Evolutionary conservation across 106 monocot species (phyloP), one percentile per base, ranked within the genome.

Genomic region (Dendrobium chrysotoxum): DNA sequence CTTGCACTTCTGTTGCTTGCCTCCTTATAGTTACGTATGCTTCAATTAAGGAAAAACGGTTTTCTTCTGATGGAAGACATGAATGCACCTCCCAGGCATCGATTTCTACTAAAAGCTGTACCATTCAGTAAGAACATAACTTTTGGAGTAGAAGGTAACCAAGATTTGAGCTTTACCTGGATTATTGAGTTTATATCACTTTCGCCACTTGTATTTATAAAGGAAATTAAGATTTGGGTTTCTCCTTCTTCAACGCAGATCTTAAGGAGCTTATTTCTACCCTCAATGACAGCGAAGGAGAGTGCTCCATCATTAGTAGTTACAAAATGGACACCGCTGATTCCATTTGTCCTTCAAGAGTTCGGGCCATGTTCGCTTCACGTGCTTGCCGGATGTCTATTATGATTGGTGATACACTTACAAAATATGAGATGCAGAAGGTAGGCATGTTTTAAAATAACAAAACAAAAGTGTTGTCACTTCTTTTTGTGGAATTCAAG

Each of bases 261-360:
- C 76, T 99, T 16, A 99, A 95, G 86, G 99, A 95, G 12, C 91
- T 99, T 44, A 95, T 99, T 78, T 86, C 93, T 79, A 82, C 88
- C 40, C 93, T 99, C 74, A 78, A 83, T 80, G 99, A 99, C 82
- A 83, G 82, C 81, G 84, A 93, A 90, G 99, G 83, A 55, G 99
- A 99, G 7, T 93, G 90, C 71, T 84, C 91, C 28, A 86, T 93
- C 55, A 79, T 95, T 26, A 84, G 88, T 77, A 91, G 90, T 81
- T 99, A 91, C 86, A 95, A 85, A 87, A 83, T 87, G 80, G 92
- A 95, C 80, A 86, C 88, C 35, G 75, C 72, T 77, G 99, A 99
- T 88, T 95, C 99, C 78, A 42, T 99, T n/a, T 99, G 99, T 72
- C 99, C 99, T 79, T 91, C 95, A 81, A 95, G 95, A 80, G 90